A percentile compares a stretch with the other conserved stretches of the same genome.
These are phyloP conservation scores for Cantharellus anzutake DNA, from an alignment of 768 basidiomycete genomes.

Conservation along the genomic window DNA sequence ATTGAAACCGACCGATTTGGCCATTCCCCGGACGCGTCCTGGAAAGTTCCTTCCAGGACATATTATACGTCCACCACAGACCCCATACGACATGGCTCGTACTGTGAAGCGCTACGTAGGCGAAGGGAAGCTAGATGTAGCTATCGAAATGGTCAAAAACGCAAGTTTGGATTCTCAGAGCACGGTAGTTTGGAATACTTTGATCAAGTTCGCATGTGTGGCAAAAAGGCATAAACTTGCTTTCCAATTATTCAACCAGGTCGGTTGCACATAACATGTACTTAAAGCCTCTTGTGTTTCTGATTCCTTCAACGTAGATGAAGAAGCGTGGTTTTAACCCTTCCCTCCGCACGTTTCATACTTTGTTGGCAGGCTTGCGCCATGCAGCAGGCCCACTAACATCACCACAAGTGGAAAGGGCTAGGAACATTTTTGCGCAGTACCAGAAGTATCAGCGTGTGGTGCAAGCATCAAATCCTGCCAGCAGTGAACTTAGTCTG, in stretches of 20 bases:
- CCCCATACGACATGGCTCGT: constrained; percentile 10
- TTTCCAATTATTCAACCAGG: constrained; percentile 51
- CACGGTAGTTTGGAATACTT: constrained; percentile 56
- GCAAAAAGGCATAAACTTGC: constrained; percentile 36
- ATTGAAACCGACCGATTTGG: too few species aligned
- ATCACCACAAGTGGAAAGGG: constrained; percentile 39
- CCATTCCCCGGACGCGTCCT: too few species aligned
- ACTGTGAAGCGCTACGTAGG: constrained; percentile 25
- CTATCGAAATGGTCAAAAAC: constrained; percentile 45
- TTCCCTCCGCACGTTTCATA: constrained; percentile 43
- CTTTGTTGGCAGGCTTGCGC: constrained; percentile 45
- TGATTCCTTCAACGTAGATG: constrained; percentile 32
- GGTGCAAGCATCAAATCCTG: constrained; percentile 29
- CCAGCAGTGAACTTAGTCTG: constrained; percentile 27
- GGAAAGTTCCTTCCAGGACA: neutral
- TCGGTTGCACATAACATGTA: constrained; percentile 17
- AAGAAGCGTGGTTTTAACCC: constrained; percentile 66
- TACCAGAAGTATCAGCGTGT: constrained; percentile 32
- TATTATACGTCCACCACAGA: constrained; percentile 6
- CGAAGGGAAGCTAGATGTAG: constrained; percentile 36
- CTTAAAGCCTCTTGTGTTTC: neutral
- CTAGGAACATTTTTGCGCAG: constrained; percentile 38
- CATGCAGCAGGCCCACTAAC: constrained; percentile 32
- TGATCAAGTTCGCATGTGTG: constrained; percentile 47
- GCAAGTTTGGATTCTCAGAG: constrained; percentile 60